Evolutionary conservation across 768 basidiomycete species (phyloP).

Genomic region (Lyophyllum semitale): DNA sequence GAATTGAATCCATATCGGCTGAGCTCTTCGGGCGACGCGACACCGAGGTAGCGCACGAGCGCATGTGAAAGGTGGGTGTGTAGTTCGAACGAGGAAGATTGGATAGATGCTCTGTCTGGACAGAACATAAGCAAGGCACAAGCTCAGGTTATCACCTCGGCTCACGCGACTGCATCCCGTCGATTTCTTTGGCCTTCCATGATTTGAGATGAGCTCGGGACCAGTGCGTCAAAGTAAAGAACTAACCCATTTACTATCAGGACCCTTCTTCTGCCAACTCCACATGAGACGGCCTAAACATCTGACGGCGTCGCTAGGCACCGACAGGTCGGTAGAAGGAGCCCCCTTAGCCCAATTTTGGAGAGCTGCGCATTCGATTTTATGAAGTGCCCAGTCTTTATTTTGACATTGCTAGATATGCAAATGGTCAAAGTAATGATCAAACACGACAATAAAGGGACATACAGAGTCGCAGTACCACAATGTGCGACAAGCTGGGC

Average conservation of each 20-base stretch:
- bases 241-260: slow-evolving; percentile 59
- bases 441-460: slow-evolving; percentile 6
- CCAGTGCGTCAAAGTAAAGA: not conserved
- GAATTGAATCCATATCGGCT: slow-evolving; percentile 56
- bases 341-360: slow-evolving; percentile 55
- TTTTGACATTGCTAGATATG: slow-evolving; percentile 63
- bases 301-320: slow-evolving; percentile 80
- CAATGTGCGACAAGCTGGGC: slow-evolving; percentile 68
- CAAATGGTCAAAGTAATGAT: not conserved
- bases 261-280: slow-evolving; percentile 57
- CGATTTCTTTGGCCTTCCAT: slow-evolving; percentile 61
- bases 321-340: slow-evolving; percentile 42
- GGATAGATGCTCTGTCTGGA: slow-evolving; percentile 59
- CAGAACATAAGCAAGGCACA: not conserved
- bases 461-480: slow-evolving; percentile 79
- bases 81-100: slow-evolving; percentile 49
- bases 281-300: slow-evolving; percentile 78
- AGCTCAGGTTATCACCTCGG: slow-evolving; percentile 4
- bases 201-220: not conserved
- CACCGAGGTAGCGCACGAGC: slow-evolving; percentile 68
- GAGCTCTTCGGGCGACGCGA: slow-evolving; percentile 61
- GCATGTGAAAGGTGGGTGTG: slow-evolving; percentile 75
- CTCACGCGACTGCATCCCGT: slow-evolving; percentile 77
- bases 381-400: slow-evolving; percentile 74
- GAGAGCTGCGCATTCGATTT: slow-evolving; percentile 75